These are phyloP conservation scores for Heliosperma pusillum DNA, from an alignment of 148 eudicot genomes.

Conservation along the genomic window DNA sequence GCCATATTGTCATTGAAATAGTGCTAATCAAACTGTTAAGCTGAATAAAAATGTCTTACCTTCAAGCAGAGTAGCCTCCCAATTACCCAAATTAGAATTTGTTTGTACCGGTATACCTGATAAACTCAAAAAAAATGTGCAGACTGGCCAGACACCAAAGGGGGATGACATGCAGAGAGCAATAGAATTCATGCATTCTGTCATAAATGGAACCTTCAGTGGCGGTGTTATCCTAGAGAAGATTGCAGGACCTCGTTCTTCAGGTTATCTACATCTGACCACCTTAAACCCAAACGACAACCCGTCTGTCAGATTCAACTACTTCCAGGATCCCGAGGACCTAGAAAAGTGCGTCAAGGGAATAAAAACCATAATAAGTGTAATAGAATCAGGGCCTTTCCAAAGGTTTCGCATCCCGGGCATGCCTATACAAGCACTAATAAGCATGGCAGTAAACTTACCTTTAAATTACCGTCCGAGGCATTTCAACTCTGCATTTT, in stretches of 20 bases:
- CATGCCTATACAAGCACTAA: slow-evolving; percentile 35
- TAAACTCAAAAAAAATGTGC: slow-evolving; percentile 8
- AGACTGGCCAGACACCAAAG: slow-evolving; percentile 17
- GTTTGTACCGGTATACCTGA: too few relatives aligned
- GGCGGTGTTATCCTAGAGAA: slow-evolving; percentile 55
- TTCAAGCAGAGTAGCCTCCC: background rate
- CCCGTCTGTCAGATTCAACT: slow-evolving; percentile 67
- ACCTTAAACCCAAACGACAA: slow-evolving; percentile 45
- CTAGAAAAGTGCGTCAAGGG: slow-evolving; percentile 50
- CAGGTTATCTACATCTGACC: slow-evolving; percentile 40
- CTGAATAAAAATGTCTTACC: background rate
- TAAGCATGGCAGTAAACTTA: slow-evolving; percentile 31
- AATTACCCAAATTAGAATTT: background rate
- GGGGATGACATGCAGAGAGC: slow-evolving; percentile 26
- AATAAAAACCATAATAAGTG: slow-evolving; percentile 43
- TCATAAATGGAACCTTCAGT: slow-evolving; percentile 33
- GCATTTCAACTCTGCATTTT: slow-evolving; percentile 29
- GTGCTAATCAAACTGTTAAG: too few relatives aligned
- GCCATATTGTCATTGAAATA: background rate
- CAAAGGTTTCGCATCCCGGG: slow-evolving; percentile 41
- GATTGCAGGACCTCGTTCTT: slow-evolving; percentile 46
- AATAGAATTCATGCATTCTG: slow-evolving; percentile 33
- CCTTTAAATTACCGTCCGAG: slow-evolving; percentile 43
- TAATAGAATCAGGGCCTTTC: slow-evolving; percentile 46
- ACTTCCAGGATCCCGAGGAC: slow-evolving; percentile 56